Evolutionary conservation across 2,329 filamentous ascomycete genomes (phyloP), one percentile per base, ranked within the genome.

Genomic region (Venturia aucupariae): DNA sequence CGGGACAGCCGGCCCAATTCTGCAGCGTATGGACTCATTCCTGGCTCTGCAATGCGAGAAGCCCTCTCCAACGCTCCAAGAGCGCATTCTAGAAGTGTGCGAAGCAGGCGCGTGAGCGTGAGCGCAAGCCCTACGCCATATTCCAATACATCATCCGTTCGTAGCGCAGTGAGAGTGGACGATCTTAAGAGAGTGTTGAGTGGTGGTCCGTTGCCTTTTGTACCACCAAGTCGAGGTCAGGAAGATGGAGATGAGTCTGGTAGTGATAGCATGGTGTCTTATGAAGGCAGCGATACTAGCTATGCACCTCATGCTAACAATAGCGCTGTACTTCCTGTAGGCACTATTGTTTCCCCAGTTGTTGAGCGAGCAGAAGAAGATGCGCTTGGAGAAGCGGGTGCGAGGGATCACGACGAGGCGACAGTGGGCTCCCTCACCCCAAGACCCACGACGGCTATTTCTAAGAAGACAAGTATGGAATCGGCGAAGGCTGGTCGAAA

Each of bases 141-240:
- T 0, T 69, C 71, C 11, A 76, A 72, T 62, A 72, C 72, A 17
- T 76, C 74, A 2, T 76, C 73, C 30, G 67, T 72, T 2, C 72
- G 72, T 63, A 75, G 74, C 27, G 72, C 76, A 1, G 70, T 79
- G 1, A 72, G 76, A 5, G 76, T 80, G 15, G 77, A 79, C 38
- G 79, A 81, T 59, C 72, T 81, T 17, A 80, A 80, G 66, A 72
- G 75, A 6, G 77, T 78, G 0, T 73, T 81, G 0, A 79, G 55
- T 55, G 30, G 64, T 55, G 46, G 30, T 22, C 64, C 61, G n/a
- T 32, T 59, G 38, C 55, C 38, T 35, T 64, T 60, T 44, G 30
- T 22, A 6, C 46, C 62, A 30, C 51, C 51, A 35, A 54, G 42
- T n/a, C 39, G 42, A 48, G 62, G 46, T 57, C 48, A 63, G 51